Percentiles rank a stretch among this genome's conserved stretches.
phyloP scores from a whole-genome alignment of 805 yeast genomes.

The Lachancea sp. region DNA sequence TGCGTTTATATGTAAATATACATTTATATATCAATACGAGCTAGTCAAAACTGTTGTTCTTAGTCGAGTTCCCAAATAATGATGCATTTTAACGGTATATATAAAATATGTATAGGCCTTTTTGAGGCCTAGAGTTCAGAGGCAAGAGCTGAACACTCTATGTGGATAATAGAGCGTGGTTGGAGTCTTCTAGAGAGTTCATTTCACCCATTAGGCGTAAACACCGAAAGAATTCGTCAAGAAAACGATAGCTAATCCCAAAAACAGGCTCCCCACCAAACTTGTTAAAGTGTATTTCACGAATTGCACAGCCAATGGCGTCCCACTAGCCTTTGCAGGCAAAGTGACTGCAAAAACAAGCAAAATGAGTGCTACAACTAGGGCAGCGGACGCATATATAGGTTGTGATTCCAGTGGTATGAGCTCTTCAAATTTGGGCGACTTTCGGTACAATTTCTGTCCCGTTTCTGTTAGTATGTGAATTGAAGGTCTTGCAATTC shows the following conservation, averaged over 20 bases:
- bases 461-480: background rate
- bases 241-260: conserved; percentile 38
- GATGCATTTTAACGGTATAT: too few relatives aligned
- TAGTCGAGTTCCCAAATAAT: too few relatives aligned
- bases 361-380: conserved; percentile 15
- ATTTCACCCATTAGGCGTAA: conserved; percentile 29
- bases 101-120: too few relatives aligned
- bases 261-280: conserved; percentile 31
- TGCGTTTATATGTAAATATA: too few relatives aligned
- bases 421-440: conserved; percentile 12
- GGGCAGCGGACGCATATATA: conserved; percentile 18
- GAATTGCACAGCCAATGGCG: conserved; percentile 15
- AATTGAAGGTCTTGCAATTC: background rate
- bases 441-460: conserved; percentile 19
- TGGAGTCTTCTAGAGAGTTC: too few relatives aligned
- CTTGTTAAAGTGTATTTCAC: conserved; percentile 25
- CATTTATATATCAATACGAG: too few relatives aligned
- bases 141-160: too few relatives aligned
- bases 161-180: too few relatives aligned
- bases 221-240: conserved; percentile 42
- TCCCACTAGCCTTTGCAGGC: conserved; percentile 12
- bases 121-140: too few relatives aligned
- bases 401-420: conserved; percentile 22
- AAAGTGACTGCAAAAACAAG: conserved; percentile 15
- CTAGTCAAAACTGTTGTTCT: too few relatives aligned